Evolutionary conservation across 805 yeast genomes (phyloP), one percentile per base, ranked within the genome.

Genomic region (Wickerhamiella kurtzmanii): DNA sequence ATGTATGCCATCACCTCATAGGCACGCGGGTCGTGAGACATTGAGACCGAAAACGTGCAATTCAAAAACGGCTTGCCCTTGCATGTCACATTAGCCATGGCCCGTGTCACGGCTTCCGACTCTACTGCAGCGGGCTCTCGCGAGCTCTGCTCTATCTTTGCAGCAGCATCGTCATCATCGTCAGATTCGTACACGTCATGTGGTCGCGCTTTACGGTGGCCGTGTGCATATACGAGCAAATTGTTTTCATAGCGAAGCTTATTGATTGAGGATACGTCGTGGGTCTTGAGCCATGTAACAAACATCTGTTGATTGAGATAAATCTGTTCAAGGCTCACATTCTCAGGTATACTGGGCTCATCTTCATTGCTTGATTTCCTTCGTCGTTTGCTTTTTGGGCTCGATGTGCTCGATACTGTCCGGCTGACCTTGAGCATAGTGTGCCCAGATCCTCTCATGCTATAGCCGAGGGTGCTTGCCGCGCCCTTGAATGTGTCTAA

Each of bases 21-120:
- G 32, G 32, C 32, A 11, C 32, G 32, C 6, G 22, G 20, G 8
- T n/a, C 13, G 8, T 16, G 9, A 6, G 17, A 28, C n/a, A 16
- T 21, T 8, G 41, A 15, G 17, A 43, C 18, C 4, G 41, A 18
- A 22, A 43, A 43, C 32, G 36, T 21, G 17, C 45, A 43, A 20
- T 20, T 16, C 15, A 18, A 3, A 20, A 43, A 43, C 11, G 32
- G 32, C 32, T 25, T 6, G 32, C 32, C 32, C 32, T 25, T 25
- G 9, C 6, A 6, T 25, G 6, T 25, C 9, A 25, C 11, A 6
- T 25, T 11, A 6, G 11, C 32, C 32, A 25, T 25, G n/a, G n/a
- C n/a, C n/a, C n/a, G n/a, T n/a, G n/a, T n/a, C 37, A 17, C 22
- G 11, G 13, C 37, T 41, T 41, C 17, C 9, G 4, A 2, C 16